Evolutionary conservation across 108 stramenopile genomes (phyloP).

Genomic region (Skeletonema marinoi): DNA sequence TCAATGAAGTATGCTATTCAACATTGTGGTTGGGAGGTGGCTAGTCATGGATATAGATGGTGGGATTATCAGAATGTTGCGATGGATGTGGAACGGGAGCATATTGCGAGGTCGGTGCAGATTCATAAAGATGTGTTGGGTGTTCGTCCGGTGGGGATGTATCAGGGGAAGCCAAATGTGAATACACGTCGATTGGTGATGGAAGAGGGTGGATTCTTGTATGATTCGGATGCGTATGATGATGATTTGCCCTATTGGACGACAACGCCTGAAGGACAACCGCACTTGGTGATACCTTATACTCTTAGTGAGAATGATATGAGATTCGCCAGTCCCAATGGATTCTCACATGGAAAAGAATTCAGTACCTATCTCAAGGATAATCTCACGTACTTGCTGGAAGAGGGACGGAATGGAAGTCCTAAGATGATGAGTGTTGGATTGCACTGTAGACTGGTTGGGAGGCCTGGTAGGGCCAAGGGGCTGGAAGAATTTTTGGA

Average conservation of each 20-base stretch:
- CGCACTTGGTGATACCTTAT: conserved; percentile 93
- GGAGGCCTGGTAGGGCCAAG: conserved; percentile 86
- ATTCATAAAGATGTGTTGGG: conserved; percentile 86
- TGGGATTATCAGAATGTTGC: conserved; percentile 91
- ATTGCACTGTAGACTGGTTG: conserved; percentile 88
- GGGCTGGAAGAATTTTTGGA: conserved; percentile 91
- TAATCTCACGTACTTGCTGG: conserved; percentile 63
- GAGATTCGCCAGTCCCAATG: conserved; percentile 86
- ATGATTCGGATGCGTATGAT: conserved; percentile 91
- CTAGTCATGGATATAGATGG: conserved; percentile 93
- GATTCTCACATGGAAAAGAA: conserved; percentile 81
- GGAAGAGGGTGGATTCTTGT: conserved; percentile 93
- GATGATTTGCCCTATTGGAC: conserved; percentile 96
- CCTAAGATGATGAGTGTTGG: conserved; percentile 95
- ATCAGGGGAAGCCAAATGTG: conserved; percentile 92
- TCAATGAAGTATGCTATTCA: conserved; percentile 73
- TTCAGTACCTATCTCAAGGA: conserved; percentile 85
- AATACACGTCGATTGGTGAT: conserved; percentile 79
- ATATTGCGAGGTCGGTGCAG: conserved; percentile 87
- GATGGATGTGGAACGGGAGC: conserved; percentile 83
- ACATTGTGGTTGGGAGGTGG: conserved; percentile 80
- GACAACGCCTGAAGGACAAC: conserved; percentile 55
- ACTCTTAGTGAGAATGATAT: conserved; percentile 95
- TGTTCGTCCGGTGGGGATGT: conserved; percentile 87
- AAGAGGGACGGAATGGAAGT: conserved; percentile 79